Evolutionary conservation across 225 moss, liverwort and hornwort species (phyloP).

Genomic region (Ulota crispa): DNA sequence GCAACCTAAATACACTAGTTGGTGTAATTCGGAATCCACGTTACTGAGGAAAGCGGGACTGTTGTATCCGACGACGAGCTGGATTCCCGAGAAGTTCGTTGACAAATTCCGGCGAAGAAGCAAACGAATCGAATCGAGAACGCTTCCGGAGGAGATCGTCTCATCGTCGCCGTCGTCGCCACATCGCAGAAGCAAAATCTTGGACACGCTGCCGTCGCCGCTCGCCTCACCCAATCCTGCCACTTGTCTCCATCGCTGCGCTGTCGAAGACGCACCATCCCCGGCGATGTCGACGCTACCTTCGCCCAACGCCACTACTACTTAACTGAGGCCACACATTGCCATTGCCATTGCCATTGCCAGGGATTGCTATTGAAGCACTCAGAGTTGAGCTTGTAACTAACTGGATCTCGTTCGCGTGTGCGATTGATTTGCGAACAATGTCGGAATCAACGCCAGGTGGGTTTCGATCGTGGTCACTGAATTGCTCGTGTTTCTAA

Average conservation of each 20-base stretch:
- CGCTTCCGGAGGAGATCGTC: too few species aligned
- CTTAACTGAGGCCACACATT: background rate
- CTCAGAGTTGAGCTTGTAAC: background rate
- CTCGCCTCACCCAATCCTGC: background rate
- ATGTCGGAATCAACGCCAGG: constrained; percentile 17
- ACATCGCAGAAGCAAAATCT: background rate
- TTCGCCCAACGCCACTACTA: background rate
- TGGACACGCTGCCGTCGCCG: background rate
- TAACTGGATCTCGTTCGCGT: background rate
- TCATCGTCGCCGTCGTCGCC: too few species aligned
- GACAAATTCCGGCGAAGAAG: too few species aligned
- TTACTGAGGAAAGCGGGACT: too few species aligned
- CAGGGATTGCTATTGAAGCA: background rate
- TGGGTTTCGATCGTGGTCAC: background rate
- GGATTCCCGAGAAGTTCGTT: too few species aligned
- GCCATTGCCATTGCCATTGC: background rate
- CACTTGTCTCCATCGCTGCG: background rate
- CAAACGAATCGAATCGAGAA: background rate
- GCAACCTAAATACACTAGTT: too few species aligned
- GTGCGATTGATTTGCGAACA: background rate
- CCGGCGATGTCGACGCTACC: background rate
- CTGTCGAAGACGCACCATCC: background rate
- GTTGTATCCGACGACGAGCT: too few species aligned
- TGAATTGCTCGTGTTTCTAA: background rate
- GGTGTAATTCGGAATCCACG: too few species aligned